A percentile compares a stretch with the other conserved stretches of the same genome.
Conservation (phyloP, 805 yeast species). For the Candida xiaguanensis region DNA sequence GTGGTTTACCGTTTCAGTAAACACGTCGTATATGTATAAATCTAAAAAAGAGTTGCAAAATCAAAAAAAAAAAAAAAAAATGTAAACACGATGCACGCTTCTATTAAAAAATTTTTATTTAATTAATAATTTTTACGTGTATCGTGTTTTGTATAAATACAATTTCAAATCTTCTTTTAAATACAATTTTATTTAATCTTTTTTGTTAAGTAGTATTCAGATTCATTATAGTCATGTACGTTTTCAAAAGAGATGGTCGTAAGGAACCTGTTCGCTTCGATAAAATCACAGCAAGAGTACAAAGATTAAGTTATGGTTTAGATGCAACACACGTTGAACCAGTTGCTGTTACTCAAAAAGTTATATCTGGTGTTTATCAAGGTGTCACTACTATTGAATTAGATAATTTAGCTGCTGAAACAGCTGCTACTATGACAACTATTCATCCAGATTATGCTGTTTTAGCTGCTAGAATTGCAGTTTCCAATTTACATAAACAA, state of each 20-base stretch:
- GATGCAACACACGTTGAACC: constrained; percentile 92
- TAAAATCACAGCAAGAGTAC: constrained; percentile 89
- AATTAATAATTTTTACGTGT: too few species aligned
- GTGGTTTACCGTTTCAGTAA: background rate
- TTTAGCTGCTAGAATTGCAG: constrained; percentile 92
- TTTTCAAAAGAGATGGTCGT: constrained; percentile 89
- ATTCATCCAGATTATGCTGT: constrained; percentile 97
- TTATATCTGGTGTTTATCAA: constrained; percentile 92
- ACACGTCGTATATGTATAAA: background rate
- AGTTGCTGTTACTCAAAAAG: constrained; percentile 92
- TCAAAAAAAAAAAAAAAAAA: background rate
- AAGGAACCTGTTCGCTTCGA: constrained; percentile 93
- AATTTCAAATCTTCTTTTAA: background rate
- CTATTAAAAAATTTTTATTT: too few species aligned
- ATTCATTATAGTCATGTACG: constrained; percentile 54
- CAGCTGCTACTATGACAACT: constrained; percentile 97
- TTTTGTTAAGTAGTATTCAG: background rate
- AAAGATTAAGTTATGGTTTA: constrained; percentile 90
- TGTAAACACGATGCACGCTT: background rate
- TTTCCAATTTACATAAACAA: constrained; percentile 91
- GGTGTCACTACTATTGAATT: constrained; percentile 91
- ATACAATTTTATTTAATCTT: background rate
- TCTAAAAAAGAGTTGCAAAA: background rate
- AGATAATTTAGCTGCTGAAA: constrained; percentile 78
- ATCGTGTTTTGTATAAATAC: constrained; percentile 2